phyloP scores from a whole-genome alignment of 129 eudicot species.

The Chrysanthemum lavandulifolium region DNA sequence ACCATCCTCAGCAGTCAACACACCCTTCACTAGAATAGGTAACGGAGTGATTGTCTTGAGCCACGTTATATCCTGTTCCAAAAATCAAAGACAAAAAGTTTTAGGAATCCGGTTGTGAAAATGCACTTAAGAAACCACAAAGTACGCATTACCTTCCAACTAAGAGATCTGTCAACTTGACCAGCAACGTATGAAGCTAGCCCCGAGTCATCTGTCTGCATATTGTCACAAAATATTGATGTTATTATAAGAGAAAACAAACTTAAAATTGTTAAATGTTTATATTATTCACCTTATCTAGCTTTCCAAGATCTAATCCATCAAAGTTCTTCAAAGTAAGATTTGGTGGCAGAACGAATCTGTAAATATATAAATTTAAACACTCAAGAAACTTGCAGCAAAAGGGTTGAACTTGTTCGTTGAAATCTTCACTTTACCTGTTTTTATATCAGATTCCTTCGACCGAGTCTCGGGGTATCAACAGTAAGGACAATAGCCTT shows the following conservation, averaged over 20 bases:
- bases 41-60: conserved; percentile 80
- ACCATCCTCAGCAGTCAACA: conserved; percentile 95
- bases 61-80: conserved; percentile 80
- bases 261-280: not conserved
- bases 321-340: conserved; percentile 80
- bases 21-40: conserved; percentile 89
- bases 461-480: conserved; percentile 91
- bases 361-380: conserved; percentile 23
- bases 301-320: conserved; percentile 73
- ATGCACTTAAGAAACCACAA: not conserved
- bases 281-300: conserved; percentile 58
- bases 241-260: not conserved
- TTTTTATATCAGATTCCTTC: conserved; percentile 96
- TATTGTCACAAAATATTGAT: conserved; percentile 8
- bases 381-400: not conserved
- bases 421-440: conserved; percentile 47
- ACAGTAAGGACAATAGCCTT: conserved; percentile 95
- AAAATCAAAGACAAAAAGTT: not conserved
- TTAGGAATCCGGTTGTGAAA: not conserved
- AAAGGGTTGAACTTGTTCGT: not conserved
- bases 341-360: conserved; percentile 68
- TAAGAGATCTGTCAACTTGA: conserved; percentile 83
- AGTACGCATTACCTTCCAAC: conserved; percentile 65
- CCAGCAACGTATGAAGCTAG: conserved; percentile 87
- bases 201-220: conserved; percentile 87